Base-by-base conservation (phyloP, 176 grass and related monocot genomes). In the Areca catechu region DNA sequence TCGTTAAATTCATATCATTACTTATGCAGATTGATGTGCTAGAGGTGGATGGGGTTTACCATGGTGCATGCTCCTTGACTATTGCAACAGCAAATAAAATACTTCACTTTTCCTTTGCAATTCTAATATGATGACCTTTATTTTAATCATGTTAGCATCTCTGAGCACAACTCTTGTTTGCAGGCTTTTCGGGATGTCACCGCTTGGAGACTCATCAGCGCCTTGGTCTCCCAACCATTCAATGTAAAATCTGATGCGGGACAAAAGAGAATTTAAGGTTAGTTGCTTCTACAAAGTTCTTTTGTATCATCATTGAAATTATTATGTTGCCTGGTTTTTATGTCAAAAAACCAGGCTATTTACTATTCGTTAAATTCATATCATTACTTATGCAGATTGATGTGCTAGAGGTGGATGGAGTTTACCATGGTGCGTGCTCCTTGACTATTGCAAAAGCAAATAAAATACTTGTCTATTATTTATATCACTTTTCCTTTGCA, bases 171-270 rank as follows among this genome's bases (percentile, higher is more conserved):
- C 34, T 80, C 22, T 24, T 51, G 63, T 72, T 69, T 67, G 48
- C 63, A 97, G 93, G 87, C 7, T 97, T 97, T 79, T 97, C 87
- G 20, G 93, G 93, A 77, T 92, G 93, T 60, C 93, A 97, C 48
- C 78, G 93, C 24, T 97, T 83, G 0, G 87, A 97, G 66, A 87
- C 93, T 65, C 93, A 92, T 72, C 93, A 92, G 69, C 84, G 67
- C 48, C 79, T 97, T 22, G 93, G 87, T 22, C 80, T 97, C 57
- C 81, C 81, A 3, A 97, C 87, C 4, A 97, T 97, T 29, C 83
- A 78, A 25, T 97, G 87, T 71, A 97, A 88, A 84, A 80, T 91
- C 2, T 83, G 87, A 15, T 83, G 78, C 0, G 87, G 92, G 22
- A 97, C 87, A 12, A 97, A 97, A 61, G 83, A 91, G 74, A 97